phyloP scores from a whole-genome alignment of 768 basidiomycete species.

The Sistotremastrum suecicum region DNA sequence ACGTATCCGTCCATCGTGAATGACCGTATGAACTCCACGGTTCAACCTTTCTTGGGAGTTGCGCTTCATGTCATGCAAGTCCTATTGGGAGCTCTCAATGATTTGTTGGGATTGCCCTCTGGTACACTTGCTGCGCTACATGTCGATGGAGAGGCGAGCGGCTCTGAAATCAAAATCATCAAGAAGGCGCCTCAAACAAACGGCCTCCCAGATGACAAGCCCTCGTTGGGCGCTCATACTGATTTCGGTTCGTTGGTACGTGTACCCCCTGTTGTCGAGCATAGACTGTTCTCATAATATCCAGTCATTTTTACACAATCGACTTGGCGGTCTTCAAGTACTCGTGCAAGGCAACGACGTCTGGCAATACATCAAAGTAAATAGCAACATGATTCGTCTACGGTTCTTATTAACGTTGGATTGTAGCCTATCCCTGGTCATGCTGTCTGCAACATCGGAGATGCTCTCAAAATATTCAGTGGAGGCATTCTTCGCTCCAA shows the following conservation, averaged over 20 bases:
- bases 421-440: constrained; percentile 37
- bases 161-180: constrained; percentile 43
- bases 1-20: constrained; percentile 42
- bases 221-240: constrained; percentile 51
- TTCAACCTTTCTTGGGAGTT: constrained; percentile 43
- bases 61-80: constrained; percentile 41
- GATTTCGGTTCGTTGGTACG: constrained; percentile 62
- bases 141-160: constrained; percentile 29
- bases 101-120: constrained; percentile 35
- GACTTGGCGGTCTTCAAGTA: constrained; percentile 57
- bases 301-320: constrained; percentile 56
- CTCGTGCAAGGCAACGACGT: constrained; percentile 41
- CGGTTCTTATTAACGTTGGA: background rate
- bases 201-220: constrained; percentile 19
- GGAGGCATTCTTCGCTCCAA: constrained; percentile 52
- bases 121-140: constrained; percentile 34
- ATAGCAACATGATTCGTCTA: background rate
- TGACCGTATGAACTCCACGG: constrained; percentile 31
- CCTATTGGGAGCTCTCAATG: constrained; percentile 42
- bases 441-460: constrained; percentile 49
- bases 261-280: background rate
- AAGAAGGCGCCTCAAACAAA: constrained; percentile 25
- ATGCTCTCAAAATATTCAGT: constrained; percentile 46
- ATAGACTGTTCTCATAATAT: background rate
- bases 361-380: constrained; percentile 57